Conservation (phyloP, 192 early-diverging fungal genomes). For the Mortierella alpina region DNA sequence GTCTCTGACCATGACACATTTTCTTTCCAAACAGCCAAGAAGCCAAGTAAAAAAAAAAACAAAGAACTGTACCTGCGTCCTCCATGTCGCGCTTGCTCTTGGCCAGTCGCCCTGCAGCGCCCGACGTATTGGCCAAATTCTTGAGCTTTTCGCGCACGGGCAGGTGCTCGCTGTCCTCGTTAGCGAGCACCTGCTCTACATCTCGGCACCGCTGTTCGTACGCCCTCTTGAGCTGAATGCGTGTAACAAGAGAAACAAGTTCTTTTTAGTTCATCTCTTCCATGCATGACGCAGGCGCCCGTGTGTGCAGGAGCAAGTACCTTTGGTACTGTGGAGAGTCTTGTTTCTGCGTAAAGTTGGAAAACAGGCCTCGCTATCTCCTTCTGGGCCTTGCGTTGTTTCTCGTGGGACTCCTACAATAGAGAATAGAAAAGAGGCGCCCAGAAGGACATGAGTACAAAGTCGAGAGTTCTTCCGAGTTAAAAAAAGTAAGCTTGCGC, state of each 20-base stretch:
- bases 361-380: conserved; percentile 43
- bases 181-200: conserved; percentile 29
- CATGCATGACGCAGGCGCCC: neutral
- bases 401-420: conserved; percentile 41
- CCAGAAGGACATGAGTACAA: neutral
- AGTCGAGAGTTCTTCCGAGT: neutral
- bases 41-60: conserved; percentile 13
- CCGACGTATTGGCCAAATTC: conserved; percentile 39
- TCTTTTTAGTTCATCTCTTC: no score
- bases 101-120: conserved; percentile 41
- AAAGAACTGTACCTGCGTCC: conserved; percentile 33
- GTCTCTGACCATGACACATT: neutral
- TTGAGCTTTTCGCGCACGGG: conserved; percentile 47
- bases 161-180: conserved; percentile 43
- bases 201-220: conserved; percentile 49
- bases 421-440: neutral
- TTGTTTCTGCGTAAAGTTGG: conserved; percentile 44
- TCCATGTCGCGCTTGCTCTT: conserved; percentile 51
- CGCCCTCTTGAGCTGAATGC: conserved; percentile 26
- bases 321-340: conserved; percentile 48
- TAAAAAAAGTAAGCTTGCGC: neutral
- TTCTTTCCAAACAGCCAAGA: neutral
- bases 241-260: neutral
- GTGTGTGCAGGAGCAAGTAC: conserved; percentile 3
- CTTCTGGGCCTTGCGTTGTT: conserved; percentile 40